A percentile compares a stretch with the other conserved stretches of the same genome.
Conservation (phyloP, 768 basidiomycete species). For the Suillus spraguei region DNA sequence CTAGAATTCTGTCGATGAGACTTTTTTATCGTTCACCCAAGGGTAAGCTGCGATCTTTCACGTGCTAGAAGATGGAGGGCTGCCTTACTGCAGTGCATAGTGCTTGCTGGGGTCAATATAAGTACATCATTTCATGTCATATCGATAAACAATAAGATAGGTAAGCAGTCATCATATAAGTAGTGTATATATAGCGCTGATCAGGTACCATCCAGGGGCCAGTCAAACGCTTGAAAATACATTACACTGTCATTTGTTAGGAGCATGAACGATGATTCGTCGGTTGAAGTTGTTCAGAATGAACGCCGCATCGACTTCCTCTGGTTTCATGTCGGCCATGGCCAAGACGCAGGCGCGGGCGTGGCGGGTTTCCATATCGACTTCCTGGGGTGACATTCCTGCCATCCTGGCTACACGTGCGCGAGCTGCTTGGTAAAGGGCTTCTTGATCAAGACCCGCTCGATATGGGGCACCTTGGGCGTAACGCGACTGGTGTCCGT, state of each 20-base stretch:
- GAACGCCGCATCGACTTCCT: slow-evolving; percentile 9
- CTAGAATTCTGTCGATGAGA: background rate
- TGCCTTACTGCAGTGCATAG: background rate
- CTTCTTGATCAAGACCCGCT: background rate
- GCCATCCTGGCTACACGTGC: background rate
- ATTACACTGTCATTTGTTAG: too few relatives aligned
- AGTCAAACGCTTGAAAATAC: background rate
- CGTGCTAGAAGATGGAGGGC: background rate
- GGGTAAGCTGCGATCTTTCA: background rate
- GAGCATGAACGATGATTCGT: background rate
- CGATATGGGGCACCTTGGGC: background rate
- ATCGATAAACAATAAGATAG: background rate
- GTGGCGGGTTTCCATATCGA: background rate
- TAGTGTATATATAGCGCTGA: background rate
- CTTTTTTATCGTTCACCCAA: background rate
- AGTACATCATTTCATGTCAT: background rate
- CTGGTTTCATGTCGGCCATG: background rate
- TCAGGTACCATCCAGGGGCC: background rate
- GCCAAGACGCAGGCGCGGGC: background rate
- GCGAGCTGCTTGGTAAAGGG: background rate
- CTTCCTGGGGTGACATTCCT: background rate
- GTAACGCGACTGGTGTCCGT: background rate
- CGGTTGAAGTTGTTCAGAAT: background rate
- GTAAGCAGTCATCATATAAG: background rate
- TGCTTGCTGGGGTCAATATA: background rate